A percentile compares a stretch with the other conserved stretches of the same genome.
Conservation (phyloP, 108 stramenopile genomes). For the Schizochytrium sp. region DNA sequence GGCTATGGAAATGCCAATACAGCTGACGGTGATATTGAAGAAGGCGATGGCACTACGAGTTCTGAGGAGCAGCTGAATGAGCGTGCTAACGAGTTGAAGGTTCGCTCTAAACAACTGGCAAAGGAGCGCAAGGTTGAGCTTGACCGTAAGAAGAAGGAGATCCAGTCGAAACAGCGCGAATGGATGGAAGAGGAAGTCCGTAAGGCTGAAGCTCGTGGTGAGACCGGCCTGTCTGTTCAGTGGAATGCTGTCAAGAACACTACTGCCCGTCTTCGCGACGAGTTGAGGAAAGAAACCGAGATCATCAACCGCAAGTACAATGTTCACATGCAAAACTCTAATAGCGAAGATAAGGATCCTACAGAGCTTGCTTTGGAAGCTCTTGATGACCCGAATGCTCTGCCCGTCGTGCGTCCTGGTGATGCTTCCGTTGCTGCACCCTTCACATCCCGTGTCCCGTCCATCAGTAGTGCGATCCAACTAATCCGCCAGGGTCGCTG, state of each 20-base stretch:
- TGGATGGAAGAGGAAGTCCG: constrained; percentile 70
- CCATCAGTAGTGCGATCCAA: constrained; percentile 84
- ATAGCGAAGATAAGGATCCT: constrained; percentile 10
- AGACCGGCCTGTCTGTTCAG: constrained; percentile 72
- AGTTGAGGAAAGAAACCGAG: constrained; percentile 61
- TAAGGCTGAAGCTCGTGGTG: constrained; percentile 74
- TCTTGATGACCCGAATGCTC: constrained; percentile 72
- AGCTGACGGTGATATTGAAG: constrained; percentile 82
- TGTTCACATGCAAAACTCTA: background rate
- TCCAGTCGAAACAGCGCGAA: constrained; percentile 67
- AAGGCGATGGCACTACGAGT: constrained; percentile 62
- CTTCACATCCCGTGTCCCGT: constrained; percentile 89
- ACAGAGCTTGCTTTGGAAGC: constrained; percentile 56
- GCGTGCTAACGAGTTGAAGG: constrained; percentile 68
- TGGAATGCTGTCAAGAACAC: constrained; percentile 79
- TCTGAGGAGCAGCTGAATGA: constrained; percentile 24
- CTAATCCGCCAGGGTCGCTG: constrained; percentile 93
- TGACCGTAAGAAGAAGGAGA: constrained; percentile 71
- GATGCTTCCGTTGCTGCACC: constrained; percentile 99
- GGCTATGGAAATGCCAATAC: constrained; percentile 72
- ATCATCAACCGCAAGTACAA: constrained; percentile 61
- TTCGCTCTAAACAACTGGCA: constrained; percentile 77
- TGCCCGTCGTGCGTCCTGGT: constrained; percentile 80
- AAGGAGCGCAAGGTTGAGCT: constrained; percentile 75
- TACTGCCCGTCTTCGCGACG: constrained; percentile 50